phyloP scores from a whole-genome alignment of 2,329 filamentous ascomycete species.

The Rutstroemia sp. region DNA sequence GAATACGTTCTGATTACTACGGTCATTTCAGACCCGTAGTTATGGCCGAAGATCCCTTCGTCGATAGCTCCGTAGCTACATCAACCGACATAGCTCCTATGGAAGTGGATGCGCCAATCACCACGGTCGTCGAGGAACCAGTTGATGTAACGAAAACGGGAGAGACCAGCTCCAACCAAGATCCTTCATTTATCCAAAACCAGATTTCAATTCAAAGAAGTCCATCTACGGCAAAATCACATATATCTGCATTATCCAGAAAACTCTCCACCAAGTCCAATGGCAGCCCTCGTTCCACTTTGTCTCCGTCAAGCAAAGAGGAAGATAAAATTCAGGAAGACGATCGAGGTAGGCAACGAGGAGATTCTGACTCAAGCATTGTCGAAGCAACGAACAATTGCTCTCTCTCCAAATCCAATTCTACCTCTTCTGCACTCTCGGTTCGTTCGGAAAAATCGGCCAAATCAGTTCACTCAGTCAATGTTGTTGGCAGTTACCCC shows the following conservation, averaged over 20 bases:
- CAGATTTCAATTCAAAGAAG: constrained; percentile 22
- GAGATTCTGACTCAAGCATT: constrained; percentile 12
- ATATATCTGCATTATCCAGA: constrained; percentile 17
- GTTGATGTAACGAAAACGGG: constrained; percentile 4
- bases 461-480: constrained; percentile 30
- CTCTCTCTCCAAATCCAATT: constrained; percentile 21
- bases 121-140: constrained; percentile 8
- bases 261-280: constrained; percentile 21
- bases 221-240: constrained; percentile 17
- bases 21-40: constrained; percentile 10
- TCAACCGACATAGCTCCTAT: constrained; percentile 4
- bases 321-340: constrained; percentile 8
- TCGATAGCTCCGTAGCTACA: background rate
- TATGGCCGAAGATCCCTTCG: constrained; percentile 1
- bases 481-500: constrained; percentile 32
- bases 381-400: constrained; percentile 11
- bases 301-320: constrained; percentile 10
- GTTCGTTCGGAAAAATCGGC: constrained; percentile 15
- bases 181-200: constrained; percentile 23
- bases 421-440: constrained; percentile 13
- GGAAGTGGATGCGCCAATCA: constrained; percentile 16
- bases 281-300: constrained; percentile 11
- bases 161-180: background rate
- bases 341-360: constrained; percentile 10
- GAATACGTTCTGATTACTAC: background rate